phyloP scores from a whole-genome alignment of 129 eudicot genomes.

The Cynara cardunculus region DNA sequence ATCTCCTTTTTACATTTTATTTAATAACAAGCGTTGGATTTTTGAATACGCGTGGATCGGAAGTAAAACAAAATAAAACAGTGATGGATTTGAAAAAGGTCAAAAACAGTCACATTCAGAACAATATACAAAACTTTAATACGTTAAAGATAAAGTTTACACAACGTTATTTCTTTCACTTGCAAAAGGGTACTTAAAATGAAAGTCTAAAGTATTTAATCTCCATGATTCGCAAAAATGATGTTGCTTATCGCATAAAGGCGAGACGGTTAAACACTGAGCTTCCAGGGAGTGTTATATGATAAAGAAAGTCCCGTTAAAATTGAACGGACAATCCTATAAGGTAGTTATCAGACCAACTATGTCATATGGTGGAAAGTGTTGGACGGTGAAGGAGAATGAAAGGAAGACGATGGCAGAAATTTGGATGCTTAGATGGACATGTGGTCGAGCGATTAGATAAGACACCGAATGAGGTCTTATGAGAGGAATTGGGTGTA shows the following conservation, averaged over 20 bases:
- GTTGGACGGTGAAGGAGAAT: neutral
- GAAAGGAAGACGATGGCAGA: too few relatives aligned
- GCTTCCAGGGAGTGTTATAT: neutral
- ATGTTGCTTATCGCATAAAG: neutral
- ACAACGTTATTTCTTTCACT: neutral
- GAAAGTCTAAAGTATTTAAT: neutral
- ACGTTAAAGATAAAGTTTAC: neutral
- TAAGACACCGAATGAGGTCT: too few relatives aligned
- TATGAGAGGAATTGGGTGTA: too few relatives aligned
- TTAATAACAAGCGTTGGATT: too few relatives aligned
- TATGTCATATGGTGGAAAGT: neutral
- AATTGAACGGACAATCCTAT: neutral
- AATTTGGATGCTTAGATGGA: too few relatives aligned
- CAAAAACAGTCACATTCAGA: too few relatives aligned
- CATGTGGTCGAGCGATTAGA: too few relatives aligned
- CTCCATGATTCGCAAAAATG: neutral
- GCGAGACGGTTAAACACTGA: neutral
- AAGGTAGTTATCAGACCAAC: neutral
- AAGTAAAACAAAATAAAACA: too few relatives aligned
- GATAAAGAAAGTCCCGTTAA: neutral
- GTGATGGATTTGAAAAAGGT: too few relatives aligned
- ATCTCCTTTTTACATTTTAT: too few relatives aligned
- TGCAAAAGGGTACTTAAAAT: neutral
- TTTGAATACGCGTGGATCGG: too few relatives aligned
- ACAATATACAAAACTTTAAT: neutral